A percentile compares a stretch with the other conserved stretches of the same genome.
Conservation (phyloP, 371 early-diverging fungal species). For the Furculomyces boomerangus region DNA sequence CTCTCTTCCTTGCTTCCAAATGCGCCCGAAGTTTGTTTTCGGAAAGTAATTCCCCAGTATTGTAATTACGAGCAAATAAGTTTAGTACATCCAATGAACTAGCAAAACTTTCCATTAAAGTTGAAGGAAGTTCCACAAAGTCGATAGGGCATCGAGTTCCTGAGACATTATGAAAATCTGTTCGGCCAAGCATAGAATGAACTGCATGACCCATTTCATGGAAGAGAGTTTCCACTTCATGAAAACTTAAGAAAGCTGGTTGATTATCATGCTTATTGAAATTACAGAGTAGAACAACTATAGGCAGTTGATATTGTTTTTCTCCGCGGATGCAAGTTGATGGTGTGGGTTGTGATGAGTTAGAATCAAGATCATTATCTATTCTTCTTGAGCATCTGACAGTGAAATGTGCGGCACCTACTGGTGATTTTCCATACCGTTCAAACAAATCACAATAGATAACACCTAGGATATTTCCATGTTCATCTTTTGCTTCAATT, state of each 20-base stretch:
- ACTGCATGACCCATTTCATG: slow-evolving; percentile 98
- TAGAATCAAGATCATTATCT: slow-evolving; percentile 47
- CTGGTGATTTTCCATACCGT: slow-evolving; percentile 48
- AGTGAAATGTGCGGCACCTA: slow-evolving; percentile 88
- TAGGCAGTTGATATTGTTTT: slow-evolving; percentile 40
- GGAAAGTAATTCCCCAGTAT: slow-evolving; percentile 34
- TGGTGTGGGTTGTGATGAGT: background rate
- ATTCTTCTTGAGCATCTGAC: slow-evolving; percentile 75
- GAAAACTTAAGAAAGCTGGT: slow-evolving; percentile 34
- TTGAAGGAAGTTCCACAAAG: slow-evolving; percentile 93
- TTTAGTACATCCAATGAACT: slow-evolving; percentile 48
- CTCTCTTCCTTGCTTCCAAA: slow-evolving; percentile 28
- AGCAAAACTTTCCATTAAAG: slow-evolving; percentile 82
- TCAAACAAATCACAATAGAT: slow-evolving; percentile 84
- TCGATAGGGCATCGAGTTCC: slow-evolving; percentile 88
- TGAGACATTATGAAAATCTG: slow-evolving; percentile 85
- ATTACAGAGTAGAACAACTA: slow-evolving; percentile 59
- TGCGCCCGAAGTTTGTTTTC: slow-evolving; percentile 28
- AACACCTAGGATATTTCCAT: slow-evolving; percentile 61
- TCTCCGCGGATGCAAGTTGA: background rate
- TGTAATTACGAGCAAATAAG: slow-evolving; percentile 45
- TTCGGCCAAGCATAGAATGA: slow-evolving; percentile 90
- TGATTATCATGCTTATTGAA: slow-evolving; percentile 22
- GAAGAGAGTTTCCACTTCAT: slow-evolving; percentile 86
- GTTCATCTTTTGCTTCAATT: slow-evolving; percentile 68